Evolutionary conservation across 441 rosid genomes (phyloP), one percentile per base, ranked within the genome.

Genomic region (Euphorbia celastroides): DNA sequence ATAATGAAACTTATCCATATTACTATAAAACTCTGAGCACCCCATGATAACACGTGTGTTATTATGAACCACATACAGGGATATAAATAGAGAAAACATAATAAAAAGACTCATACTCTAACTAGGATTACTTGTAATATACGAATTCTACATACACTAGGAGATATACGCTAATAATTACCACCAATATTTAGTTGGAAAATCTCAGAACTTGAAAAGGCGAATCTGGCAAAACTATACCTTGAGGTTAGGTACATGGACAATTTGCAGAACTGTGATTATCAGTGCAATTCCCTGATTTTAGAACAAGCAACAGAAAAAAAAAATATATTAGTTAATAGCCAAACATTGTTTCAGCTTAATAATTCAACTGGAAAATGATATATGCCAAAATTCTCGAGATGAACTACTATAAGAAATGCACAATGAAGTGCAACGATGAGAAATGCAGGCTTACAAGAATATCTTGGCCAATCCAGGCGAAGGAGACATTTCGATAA

Each of bases 391-490:
- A 36, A 28, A 63, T 26, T 20, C 16, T 8, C 31, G 26, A n/a
- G n/a, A n/a, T n/a, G n/a, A n/a, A n/a, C n/a, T n/a, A n/a, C n/a
- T n/a, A n/a, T n/a, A 48, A 48, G 0, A 5, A 48, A 48, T 22
- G 20, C 16, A 41, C 23, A 20, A 27, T 55, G 10, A 14, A 27
- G 31, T 22, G 51, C 41, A 64, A 54, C 8, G 23, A 65, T 44
- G 28, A 46, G 64, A 52, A 60, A 62, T 46, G 31, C 23, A 79
- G 69, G 69, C 92, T 87, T 82, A 95, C 99, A 60, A 94, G 95
- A 74, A 90, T 81, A 80, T 95, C 96, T 86, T 95, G 99, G 65
- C 98, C 99, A 36, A 95, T 95, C 98, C 99, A 92, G 64, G 95
- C 98, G 50, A 78, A 86, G 58, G 91, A 81, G 69, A 32, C 60